Percentiles rank a stretch among this genome's conserved stretches.
Evolutionary conservation across 2,329 filamentous ascomycete species (phyloP).

Genomic region (Sporothrix luriei): DNA sequence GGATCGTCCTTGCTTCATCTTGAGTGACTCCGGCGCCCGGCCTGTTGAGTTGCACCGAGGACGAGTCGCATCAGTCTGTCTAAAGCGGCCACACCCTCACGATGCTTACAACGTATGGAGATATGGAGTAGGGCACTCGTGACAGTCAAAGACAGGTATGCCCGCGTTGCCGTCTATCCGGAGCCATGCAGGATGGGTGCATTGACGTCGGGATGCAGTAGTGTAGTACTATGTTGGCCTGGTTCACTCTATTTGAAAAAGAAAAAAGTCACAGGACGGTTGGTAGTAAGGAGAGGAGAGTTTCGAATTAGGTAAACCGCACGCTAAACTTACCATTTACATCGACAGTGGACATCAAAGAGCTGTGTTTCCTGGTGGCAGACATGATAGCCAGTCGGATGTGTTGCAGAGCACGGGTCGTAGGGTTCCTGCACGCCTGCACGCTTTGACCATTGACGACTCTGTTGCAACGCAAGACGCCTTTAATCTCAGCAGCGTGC

Average conservation of each 20-base stretch:
- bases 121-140: no score
- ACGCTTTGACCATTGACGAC: slow-evolving; percentile 12
- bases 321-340: background rate
- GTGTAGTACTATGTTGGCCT: no score
- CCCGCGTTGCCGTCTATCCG: slow-evolving; percentile 3
- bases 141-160: background rate
- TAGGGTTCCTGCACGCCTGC: background rate
- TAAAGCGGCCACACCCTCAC: background rate
- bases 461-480: background rate
- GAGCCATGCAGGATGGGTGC: background rate
- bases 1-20: background rate
- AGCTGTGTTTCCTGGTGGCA: background rate
- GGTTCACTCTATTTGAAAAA: background rate
- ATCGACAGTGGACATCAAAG: background rate
- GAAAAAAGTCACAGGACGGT: background rate
- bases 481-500: slow-evolving; percentile 13
- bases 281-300: background rate
- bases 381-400: background rate
- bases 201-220: background rate
- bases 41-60: background rate
- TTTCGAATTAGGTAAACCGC: background rate
- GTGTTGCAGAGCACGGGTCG: background rate
- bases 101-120: background rate
- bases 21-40: no score
- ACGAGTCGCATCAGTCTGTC: background rate